Evolutionary conservation across 106 monocot species (phyloP).

Genomic region (Dendrobium huoshanense): DNA sequence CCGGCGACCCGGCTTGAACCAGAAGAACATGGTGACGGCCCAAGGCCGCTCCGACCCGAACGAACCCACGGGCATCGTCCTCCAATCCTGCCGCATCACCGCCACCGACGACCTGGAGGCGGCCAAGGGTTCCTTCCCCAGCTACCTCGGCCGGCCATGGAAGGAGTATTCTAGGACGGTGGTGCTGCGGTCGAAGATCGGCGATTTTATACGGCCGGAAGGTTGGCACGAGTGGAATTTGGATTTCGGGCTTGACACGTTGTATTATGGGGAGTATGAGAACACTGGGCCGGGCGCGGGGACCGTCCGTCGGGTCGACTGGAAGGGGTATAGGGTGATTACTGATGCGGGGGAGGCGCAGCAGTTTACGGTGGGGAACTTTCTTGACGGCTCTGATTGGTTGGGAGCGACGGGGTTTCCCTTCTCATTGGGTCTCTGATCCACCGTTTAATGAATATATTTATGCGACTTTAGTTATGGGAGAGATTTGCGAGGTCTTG

Average conservation of each 20-base stretch:
- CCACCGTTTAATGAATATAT: too few relatives aligned
- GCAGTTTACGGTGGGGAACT: background rate
- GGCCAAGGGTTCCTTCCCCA: slow-evolving; percentile 4
- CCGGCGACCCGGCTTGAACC: slow-evolving; percentile 17
- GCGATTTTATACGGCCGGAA: slow-evolving; percentile 17
- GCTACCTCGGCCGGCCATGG: slow-evolving; percentile 42
- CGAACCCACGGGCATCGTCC: slow-evolving; percentile 38
- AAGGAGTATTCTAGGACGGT: slow-evolving; percentile 36
- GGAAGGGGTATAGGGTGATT: slow-evolving; percentile 24
- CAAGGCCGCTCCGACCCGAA: slow-evolving; percentile 35
- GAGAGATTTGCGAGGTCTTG: too few relatives aligned
- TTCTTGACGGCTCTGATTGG: background rate
- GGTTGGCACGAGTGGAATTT: slow-evolving; percentile 43
- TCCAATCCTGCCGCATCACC: slow-evolving; percentile 25
- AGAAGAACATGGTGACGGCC: slow-evolving; percentile 47
- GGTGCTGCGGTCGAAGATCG: slow-evolving; percentile 30
- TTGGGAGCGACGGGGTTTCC: background rate
- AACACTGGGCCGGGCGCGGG: slow-evolving; percentile 37
- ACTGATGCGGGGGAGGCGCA: background rate
- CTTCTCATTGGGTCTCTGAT: background rate
- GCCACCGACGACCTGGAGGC: slow-evolving; percentile 23
- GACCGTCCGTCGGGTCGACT: slow-evolving; percentile 21
- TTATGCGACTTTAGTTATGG: too few relatives aligned
- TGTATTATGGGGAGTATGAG: slow-evolving; percentile 38
- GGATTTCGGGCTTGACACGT: slow-evolving; percentile 22